These are phyloP conservation scores for Tricholoma sp. DNA, from an alignment of 768 basidiomycete genomes.

Conservation along the genomic window DNA sequence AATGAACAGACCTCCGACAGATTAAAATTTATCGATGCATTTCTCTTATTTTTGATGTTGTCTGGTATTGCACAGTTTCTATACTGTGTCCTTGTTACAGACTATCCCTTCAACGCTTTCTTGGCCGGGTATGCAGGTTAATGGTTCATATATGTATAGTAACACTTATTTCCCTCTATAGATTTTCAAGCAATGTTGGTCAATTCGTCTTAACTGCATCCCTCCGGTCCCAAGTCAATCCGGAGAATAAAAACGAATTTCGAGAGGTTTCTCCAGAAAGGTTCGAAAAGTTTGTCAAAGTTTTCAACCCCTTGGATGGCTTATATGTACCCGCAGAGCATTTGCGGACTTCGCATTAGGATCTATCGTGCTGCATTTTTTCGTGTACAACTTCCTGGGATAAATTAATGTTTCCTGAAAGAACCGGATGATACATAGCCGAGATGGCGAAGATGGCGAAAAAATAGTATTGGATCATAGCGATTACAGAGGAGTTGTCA, in stretches of 20 bases:
- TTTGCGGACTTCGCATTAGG: constrained; percentile 96
- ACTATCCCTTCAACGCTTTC: constrained; percentile 97
- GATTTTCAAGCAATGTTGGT: constrained; percentile 90
- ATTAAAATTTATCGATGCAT: constrained; percentile 91
- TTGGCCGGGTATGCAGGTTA: constrained; percentile 72
- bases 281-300: constrained; percentile 36
- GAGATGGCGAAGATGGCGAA: too few species aligned
- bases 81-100: constrained; percentile 88
- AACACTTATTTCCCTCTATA: constrained; percentile 25
- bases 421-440: too few species aligned
- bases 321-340: constrained; percentile 52
- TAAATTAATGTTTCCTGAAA: constrained; percentile 25
- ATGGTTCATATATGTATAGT: neutral
- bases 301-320: neutral
- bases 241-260: constrained; percentile 76
- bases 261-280: constrained; percentile 91
- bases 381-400: constrained; percentile 97
- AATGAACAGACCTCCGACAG: constrained; percentile 69
- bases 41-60: constrained; percentile 88
- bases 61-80: constrained; percentile 87
- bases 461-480: neutral
- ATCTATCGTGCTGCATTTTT: constrained; percentile 96
- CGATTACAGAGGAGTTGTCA: too few species aligned
- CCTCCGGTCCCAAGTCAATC: constrained; percentile 88
- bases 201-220: constrained; percentile 96